Evolutionary conservation across 2,329 filamentous ascomycete genomes (phyloP).

Genomic region (Talaromyces amestolkiae): DNA sequence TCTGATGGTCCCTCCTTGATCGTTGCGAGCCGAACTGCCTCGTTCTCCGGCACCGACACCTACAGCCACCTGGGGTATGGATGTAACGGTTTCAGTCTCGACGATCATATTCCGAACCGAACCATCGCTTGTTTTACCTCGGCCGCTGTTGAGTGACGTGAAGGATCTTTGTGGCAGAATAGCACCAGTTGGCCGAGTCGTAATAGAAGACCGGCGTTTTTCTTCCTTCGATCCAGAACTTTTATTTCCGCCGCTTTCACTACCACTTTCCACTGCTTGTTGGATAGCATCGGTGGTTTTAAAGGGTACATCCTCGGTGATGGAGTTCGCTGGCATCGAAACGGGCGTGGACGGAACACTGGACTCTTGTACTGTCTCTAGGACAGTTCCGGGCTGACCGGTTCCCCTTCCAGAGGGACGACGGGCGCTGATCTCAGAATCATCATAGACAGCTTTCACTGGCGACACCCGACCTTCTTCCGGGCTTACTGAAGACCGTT

Average conservation of each 20-base stretch:
- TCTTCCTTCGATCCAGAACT: conserved; percentile 38
- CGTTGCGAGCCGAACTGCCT: conserved; percentile 54
- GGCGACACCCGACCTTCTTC: conserved; percentile 27
- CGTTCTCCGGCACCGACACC: conserved; percentile 60
- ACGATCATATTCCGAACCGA: conserved; percentile 90
- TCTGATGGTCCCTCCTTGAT: conserved; percentile 70
- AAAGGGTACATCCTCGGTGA: conserved; percentile 36
- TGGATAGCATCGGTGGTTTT: conserved; percentile 45
- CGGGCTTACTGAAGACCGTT: conserved; percentile 26
- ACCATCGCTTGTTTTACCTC: conserved; percentile 69
- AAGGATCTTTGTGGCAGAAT: conserved; percentile 65
- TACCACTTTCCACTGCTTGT: conserved; percentile 59
- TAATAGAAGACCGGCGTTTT: conserved; percentile 37
- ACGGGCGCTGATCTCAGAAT: conserved; percentile 44
- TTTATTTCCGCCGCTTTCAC: conserved; percentile 50
- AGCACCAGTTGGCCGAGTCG: conserved; percentile 48
- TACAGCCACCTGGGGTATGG: conserved; percentile 79
- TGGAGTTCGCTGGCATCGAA: conserved; percentile 40
- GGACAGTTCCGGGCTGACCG: conserved; percentile 59
- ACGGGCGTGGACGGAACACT: conserved; percentile 72
- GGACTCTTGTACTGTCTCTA: conserved; percentile 91
- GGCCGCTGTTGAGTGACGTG: conserved; percentile 61
- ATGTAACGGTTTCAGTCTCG: conserved; percentile 92
- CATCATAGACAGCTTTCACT: conserved; percentile 44
- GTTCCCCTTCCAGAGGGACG: conserved; percentile 60